Evolutionary conservation across 169 alveolate species (phyloP).

Genomic region (Babesia bovis): DNA sequence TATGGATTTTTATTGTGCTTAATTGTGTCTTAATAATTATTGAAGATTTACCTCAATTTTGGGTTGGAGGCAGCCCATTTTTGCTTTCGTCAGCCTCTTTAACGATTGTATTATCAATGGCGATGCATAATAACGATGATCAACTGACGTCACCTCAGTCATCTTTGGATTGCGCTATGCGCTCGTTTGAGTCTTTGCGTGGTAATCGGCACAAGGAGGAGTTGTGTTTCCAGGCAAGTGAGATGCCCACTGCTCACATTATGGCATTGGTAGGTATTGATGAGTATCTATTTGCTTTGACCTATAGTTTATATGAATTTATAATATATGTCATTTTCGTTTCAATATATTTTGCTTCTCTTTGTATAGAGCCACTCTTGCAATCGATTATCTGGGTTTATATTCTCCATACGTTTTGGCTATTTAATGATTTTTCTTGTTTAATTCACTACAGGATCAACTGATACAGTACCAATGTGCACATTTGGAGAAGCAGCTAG

Average conservation of each 20-base stretch:
- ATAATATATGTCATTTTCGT: no score
- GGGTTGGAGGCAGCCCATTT: neutral
- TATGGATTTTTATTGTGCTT: neutral
- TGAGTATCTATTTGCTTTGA: no score
- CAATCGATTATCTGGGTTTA: no score
- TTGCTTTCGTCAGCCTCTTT: neutral
- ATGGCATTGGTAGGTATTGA: conserved; percentile 49
- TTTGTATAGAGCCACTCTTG: no score
- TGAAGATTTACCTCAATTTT: neutral
- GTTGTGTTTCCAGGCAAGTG: neutral
- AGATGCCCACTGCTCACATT: conserved; percentile 44
- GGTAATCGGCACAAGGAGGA: neutral
- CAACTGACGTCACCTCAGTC: neutral
- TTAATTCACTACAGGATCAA: conserved; percentile 62
- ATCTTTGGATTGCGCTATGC: neutral
- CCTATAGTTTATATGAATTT: no score
- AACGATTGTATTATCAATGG: neutral
- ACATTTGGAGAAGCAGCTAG: conserved; percentile 43
- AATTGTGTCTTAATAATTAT: neutral
- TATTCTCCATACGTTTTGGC: no score
- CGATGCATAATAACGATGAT: neutral
- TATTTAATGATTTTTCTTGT: no score
- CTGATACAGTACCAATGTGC: conserved; percentile 47
- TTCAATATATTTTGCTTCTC: no score
- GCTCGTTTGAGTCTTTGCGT: neutral